Percentiles rank a stretch among this genome's conserved stretches.
Evolutionary conservation across 129 eudicot genomes (phyloP).

Genomic region (Mikania micrantha): DNA sequence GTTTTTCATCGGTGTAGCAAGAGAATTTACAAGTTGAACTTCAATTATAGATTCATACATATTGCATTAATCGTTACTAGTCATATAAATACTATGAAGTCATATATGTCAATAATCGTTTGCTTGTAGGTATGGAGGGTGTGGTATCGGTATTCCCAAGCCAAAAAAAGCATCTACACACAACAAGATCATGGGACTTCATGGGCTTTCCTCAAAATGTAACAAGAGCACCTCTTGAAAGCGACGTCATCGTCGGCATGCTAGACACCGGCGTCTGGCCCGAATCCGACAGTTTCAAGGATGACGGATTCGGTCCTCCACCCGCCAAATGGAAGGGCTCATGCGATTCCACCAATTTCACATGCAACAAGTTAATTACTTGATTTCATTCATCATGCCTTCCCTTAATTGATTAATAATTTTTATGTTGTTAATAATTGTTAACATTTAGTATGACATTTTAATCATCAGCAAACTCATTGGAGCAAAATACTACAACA

Average conservation of each 20-base stretch:
- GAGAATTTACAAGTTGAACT: not conserved
- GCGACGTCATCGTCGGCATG: constrained; percentile 41
- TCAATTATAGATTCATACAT: not conserved
- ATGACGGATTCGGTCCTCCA: constrained; percentile 45
- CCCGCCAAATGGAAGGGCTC: constrained; percentile 51
- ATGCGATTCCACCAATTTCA: constrained; percentile 38
- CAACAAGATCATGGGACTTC: constrained; percentile 79
- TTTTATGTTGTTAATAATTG: not conserved
- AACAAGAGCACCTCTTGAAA: constrained; percentile 28
- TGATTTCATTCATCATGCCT: too few species aligned
- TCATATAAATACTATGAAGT: too few species aligned
- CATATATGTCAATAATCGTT: too few species aligned
- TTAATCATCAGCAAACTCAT: constrained; percentile 45
- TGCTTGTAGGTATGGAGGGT: constrained; percentile 35
- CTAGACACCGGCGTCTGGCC: constrained; percentile 55
- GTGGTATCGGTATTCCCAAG: constrained; percentile 64
- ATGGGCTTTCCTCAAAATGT: constrained; percentile 38
- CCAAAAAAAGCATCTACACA: constrained; percentile 40
- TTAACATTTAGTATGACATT: not conserved
- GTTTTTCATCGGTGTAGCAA: too few species aligned
- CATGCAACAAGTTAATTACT: constrained; percentile 44
- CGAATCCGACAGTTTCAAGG: constrained; percentile 42
- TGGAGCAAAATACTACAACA: constrained; percentile 50
- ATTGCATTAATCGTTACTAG: not conserved
- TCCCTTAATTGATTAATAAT: too few species aligned